Percentiles rank a stretch among this genome's conserved stretches.
These are phyloP conservation scores for Fusarium marasasianum DNA, from an alignment of 2,329 filamentous ascomycete genomes.

Conservation along the genomic window DNA sequence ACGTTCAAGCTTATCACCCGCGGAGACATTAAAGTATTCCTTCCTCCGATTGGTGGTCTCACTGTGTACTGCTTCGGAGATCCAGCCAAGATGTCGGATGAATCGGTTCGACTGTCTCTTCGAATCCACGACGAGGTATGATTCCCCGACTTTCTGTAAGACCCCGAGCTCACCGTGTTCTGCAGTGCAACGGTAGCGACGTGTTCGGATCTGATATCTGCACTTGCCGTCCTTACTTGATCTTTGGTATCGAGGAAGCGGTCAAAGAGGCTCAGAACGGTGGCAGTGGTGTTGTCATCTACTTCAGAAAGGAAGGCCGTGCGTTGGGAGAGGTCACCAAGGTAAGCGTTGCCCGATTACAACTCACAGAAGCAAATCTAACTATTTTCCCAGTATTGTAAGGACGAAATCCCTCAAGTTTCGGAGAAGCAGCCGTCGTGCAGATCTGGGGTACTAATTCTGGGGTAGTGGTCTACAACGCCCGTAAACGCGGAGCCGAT, in stretches of 20 bases:
- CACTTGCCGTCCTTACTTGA: slow-evolving; percentile 93
- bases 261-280: slow-evolving; percentile 97
- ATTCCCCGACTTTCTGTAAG: neutral
- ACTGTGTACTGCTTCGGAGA: slow-evolving; percentile 98
- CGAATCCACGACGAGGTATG: slow-evolving; percentile 77
- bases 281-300: slow-evolving; percentile 94
- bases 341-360: slow-evolving; percentile 62
- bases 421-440: neutral
- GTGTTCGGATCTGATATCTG: slow-evolving; percentile 99
- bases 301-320: slow-evolving; percentile 97
- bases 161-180: slow-evolving; percentile 15
- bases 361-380: slow-evolving; percentile 18
- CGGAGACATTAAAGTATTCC: slow-evolving; percentile 92
- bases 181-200: slow-evolving; percentile 89
- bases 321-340: slow-evolving; percentile 96
- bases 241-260: slow-evolving; percentile 96
- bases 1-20: slow-evolving; percentile 79
- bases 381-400: slow-evolving; percentile 35
- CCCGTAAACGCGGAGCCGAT: slow-evolving; percentile 80
- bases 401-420: slow-evolving; percentile 9
- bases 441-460: slow-evolving; percentile 32
- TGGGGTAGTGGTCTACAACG: slow-evolving; percentile 73
- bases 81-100: slow-evolving; percentile 91
- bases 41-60: slow-evolving; percentile 91
- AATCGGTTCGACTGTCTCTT: slow-evolving; percentile 80